Evolutionary conservation across 192 early-diverging fungal species (phyloP).

Genomic region (Umbelopsis ramanniana): DNA sequence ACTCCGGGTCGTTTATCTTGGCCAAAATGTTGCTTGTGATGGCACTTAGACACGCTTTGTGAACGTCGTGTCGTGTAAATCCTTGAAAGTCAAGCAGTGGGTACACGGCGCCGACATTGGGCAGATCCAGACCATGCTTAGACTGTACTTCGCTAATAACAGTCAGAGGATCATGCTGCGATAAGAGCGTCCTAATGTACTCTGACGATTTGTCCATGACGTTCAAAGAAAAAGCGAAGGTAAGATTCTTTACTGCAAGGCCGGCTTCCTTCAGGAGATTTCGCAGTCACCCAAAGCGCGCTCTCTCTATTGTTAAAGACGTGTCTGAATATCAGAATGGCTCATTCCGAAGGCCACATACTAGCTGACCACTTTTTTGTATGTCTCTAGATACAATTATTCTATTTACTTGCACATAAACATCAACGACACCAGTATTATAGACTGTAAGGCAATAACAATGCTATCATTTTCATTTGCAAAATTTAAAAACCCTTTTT

Average conservation of each 20-base stretch:
- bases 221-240: neutral
- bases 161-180: constrained; percentile 38
- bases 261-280: neutral
- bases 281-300: neutral
- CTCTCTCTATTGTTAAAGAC: no score
- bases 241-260: neutral
- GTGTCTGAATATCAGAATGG: no score
- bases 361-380: no score
- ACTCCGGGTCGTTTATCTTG: constrained; percentile 36
- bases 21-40: constrained; percentile 49
- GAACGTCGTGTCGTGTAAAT: constrained; percentile 49
- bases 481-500: no score
- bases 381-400: no score
- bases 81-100: constrained; percentile 56
- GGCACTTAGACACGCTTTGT: constrained; percentile 51
- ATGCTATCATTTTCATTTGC: no score
- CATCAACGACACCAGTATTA: no score
- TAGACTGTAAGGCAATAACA: no score
- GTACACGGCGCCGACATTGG: constrained; percentile 47
- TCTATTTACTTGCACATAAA: no score
- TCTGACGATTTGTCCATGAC: constrained; percentile 22
- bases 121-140: constrained; percentile 41
- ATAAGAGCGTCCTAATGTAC: constrained; percentile 33
- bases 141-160: constrained; percentile 36
- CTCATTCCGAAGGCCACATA: no score